Evolutionary conservation across 768 basidiomycete species (phyloP).

Genomic region (Mycena chlorophos): DNA sequence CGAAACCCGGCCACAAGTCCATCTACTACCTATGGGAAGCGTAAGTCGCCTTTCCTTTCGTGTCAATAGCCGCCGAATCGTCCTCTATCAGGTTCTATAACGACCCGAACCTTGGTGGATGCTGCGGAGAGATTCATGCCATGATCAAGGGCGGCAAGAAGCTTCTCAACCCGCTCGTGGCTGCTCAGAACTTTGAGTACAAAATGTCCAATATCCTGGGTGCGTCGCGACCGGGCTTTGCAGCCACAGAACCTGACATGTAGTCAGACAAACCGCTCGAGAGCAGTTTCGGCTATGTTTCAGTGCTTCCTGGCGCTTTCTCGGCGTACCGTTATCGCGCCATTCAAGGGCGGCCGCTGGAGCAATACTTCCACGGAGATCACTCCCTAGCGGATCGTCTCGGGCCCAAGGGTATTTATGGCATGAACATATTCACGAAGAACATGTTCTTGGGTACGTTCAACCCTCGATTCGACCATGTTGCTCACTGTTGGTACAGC

Average conservation of each 20-base stretch:
- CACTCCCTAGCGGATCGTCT: slow-evolving; percentile 89
- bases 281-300: slow-evolving; percentile 94
- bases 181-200: slow-evolving; percentile 97
- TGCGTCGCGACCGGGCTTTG: slow-evolving; percentile 26
- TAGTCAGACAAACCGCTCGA: slow-evolving; percentile 84
- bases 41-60: no score
- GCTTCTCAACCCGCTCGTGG: slow-evolving; percentile 87
- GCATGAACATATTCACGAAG: slow-evolving; percentile 97
- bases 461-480: not conserved
- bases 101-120: slow-evolving; percentile 75
- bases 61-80: no score
- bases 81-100: slow-evolving; percentile 75
- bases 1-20: slow-evolving; percentile 94
- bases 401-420: slow-evolving; percentile 90
- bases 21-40: slow-evolving; percentile 96
- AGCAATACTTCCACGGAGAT: slow-evolving; percentile 87
- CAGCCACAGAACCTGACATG: not conserved
- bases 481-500: slow-evolving; percentile 38
- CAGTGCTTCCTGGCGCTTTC: slow-evolving; percentile 94
- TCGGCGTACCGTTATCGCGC: slow-evolving; percentile 94
- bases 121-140: slow-evolving; percentile 94
- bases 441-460: slow-evolving; percentile 83
- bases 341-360: slow-evolving; percentile 83
- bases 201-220: slow-evolving; percentile 98
- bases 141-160: slow-evolving; percentile 94